These are phyloP conservation scores for Avena insularis DNA, from an alignment of 176 grass and related monocot species.

Conservation along the genomic window DNA sequence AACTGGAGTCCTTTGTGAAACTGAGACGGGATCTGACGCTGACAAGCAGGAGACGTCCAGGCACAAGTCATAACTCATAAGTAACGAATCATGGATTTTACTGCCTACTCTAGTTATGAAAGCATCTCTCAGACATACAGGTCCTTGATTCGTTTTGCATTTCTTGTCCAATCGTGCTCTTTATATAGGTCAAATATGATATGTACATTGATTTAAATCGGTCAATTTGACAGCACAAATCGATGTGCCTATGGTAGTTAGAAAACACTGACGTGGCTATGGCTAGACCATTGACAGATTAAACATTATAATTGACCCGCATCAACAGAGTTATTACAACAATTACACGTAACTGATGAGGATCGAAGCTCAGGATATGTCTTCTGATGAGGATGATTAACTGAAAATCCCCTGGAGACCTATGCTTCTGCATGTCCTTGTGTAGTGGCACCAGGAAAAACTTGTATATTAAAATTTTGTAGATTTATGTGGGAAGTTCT, in stretches of 20 bases:
- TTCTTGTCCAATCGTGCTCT: background rate
- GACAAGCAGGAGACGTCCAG: background rate
- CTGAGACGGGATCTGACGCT: too few relatives aligned
- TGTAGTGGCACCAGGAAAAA: too few relatives aligned
- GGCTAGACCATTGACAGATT: background rate
- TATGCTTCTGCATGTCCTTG: too few relatives aligned
- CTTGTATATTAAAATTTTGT: too few relatives aligned
- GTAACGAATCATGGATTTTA: background rate
- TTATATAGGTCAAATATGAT: slow-evolving; percentile 19
- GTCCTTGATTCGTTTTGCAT: background rate
- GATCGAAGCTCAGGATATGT: too few relatives aligned
- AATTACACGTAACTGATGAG: too few relatives aligned
- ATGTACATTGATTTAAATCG: background rate
- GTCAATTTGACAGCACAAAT: background rate
- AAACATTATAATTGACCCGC: background rate
- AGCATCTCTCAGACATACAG: slow-evolving; percentile 1
- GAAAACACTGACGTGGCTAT: background rate
- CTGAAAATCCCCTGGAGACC: too few relatives aligned
- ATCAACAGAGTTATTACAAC: background rate
- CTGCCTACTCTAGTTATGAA: background rate
- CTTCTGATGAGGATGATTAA: too few relatives aligned
- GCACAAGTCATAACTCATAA: background rate
- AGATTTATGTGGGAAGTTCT: too few relatives aligned
- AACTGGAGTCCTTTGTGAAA: background rate
- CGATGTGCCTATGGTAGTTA: background rate